Base-by-base conservation (phyloP, 257 asterid species). In the Jasminum sambac region DNA sequence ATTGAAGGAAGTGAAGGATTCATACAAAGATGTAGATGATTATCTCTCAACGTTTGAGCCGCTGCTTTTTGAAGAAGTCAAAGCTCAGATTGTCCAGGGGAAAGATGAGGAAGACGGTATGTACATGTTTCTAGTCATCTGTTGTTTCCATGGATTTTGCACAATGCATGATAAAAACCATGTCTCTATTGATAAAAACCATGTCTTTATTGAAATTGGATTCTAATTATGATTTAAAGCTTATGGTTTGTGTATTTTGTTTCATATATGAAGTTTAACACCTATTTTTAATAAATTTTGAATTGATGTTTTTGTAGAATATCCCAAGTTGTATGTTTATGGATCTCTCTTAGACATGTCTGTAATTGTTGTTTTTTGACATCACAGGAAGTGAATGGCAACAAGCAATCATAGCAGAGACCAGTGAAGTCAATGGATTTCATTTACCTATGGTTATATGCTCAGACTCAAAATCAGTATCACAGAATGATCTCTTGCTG, bases 61-160 rank as follows among this genome's bases (percentile, higher is more conserved):
- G 16, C 82, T 95, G 79, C 87, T 95, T 55, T 91, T 95, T 69
- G 99, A 95, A 81, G 99, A 95, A 73, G 99, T 84, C 37, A 95
- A 95, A 81, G 95, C 96, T 17, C 96, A 86, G 79, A 95, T 95
- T 74, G 67, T 80, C 66, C 87, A 86, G 76, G 74, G 76, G 2
- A 85, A 83, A 59, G 86, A 86, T 8, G 89, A 86, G 46, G 98
- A 88, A 74, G 93, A 81, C 66, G 93, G 96, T 91, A 40, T 42
- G 23, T 91, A 40, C 38, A 23, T 39, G 19, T 16, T 58, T 77
- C 14, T 64, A 16, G 37, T 48, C 43, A 63, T 59, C 64, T 8
- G 21, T 5, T 25, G 6, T 40, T 40, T 25, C 24, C 61, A 5
- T 59, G 1, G n/a, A 48, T 8, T 62, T 42, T 6, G 19, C 25